phyloP scores from a whole-genome alignment of 2,329 filamentous ascomycete species.

The Penicillium sp. region DNA sequence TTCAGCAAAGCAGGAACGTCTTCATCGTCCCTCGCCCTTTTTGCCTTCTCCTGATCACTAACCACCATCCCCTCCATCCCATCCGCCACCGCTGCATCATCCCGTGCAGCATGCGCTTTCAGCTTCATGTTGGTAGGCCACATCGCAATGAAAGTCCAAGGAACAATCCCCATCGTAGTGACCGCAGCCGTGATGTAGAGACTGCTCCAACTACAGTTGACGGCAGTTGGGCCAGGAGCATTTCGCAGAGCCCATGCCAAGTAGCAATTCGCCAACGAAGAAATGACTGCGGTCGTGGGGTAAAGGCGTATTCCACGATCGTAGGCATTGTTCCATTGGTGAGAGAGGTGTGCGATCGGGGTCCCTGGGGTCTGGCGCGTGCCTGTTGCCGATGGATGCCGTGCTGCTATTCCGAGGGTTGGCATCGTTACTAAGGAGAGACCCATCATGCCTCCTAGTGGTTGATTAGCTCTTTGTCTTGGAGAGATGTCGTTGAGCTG shows the following conservation, averaged over 20 bases:
- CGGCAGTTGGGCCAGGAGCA: conserved; percentile 6
- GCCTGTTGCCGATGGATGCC: conserved; percentile 2
- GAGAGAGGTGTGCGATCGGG: conserved; percentile 25
- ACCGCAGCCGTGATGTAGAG: conserved; percentile 25
- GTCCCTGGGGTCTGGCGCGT: conserved; percentile 15
- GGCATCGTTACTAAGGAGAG: conserved; percentile 24
- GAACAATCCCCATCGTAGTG: conserved; percentile 24
- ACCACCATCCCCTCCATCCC: conserved; percentile 18
- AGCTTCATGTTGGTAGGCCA: conserved; percentile 25
- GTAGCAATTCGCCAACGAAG: conserved; percentile 51
- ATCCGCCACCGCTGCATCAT: conserved; percentile 24
- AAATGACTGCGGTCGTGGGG: conserved; percentile 52
- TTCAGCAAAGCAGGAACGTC: conserved; percentile 17
- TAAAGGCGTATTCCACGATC: conserved; percentile 55
- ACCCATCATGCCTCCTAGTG: conserved; percentile 26
- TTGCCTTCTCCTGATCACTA: conserved; percentile 18
- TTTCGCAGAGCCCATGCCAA: conserved; percentile 27
- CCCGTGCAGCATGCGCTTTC: conserved; percentile 22
- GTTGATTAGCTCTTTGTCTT: background rate
- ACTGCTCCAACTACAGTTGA: conserved; percentile 10
- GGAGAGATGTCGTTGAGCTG: background rate
- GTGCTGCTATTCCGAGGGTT: conserved; percentile 18
- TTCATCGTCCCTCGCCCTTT: conserved; percentile 19
- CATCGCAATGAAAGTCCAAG: conserved; percentile 30
- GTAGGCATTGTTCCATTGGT: conserved; percentile 31